phyloP scores from a whole-genome alignment of 2,329 filamentous ascomycete genomes.

The Eutypella sp. region DNA sequence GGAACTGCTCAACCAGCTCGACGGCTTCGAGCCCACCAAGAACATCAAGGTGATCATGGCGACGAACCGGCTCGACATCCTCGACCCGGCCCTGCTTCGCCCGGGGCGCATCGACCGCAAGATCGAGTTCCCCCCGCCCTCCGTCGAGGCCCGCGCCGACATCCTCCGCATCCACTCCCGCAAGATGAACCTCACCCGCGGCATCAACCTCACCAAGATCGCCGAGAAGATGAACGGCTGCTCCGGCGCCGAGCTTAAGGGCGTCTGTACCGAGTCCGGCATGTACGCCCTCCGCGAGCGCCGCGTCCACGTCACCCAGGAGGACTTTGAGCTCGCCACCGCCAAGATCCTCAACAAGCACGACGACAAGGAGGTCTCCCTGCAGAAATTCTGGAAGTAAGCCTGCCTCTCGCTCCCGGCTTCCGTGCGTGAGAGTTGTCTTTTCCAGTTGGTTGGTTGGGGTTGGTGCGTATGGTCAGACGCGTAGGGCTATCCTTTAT shows the following conservation, averaged over 20 bases:
- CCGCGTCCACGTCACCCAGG: conserved; percentile 95
- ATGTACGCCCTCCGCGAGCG: conserved; percentile 97
- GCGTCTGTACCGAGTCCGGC: conserved; percentile 95
- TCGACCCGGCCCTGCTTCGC: conserved; percentile 88
- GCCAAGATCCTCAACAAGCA: conserved; percentile 99
- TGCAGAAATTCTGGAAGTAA: conserved; percentile 83
- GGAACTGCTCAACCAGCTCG: conserved; percentile 95
- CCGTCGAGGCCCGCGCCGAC: conserved; percentile 91
- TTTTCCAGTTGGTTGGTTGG: no score
- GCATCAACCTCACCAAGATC: conserved; percentile 97
- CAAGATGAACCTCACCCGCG: conserved; percentile 97
- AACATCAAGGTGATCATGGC: conserved; percentile 99
- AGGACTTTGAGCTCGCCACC: conserved; percentile 97
- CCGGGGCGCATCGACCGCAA: conserved; percentile 98
- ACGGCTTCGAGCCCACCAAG: conserved; percentile 98
- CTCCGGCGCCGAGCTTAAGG: conserved; percentile 95
- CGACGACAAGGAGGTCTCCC: conserved; percentile 92
- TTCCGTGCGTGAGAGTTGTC: no score
- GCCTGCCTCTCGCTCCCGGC: no score
- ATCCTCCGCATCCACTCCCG: conserved; percentile 96
- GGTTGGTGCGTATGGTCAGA: no score
- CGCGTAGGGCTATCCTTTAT: no score
- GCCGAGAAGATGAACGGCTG: conserved; percentile 99
- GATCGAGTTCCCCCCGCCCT: conserved; percentile 97
- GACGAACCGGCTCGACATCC: conserved; percentile 94